Conservation (phyloP, 1,139 yeast genomes). For the Scheffersomyces insectosa region DNA sequence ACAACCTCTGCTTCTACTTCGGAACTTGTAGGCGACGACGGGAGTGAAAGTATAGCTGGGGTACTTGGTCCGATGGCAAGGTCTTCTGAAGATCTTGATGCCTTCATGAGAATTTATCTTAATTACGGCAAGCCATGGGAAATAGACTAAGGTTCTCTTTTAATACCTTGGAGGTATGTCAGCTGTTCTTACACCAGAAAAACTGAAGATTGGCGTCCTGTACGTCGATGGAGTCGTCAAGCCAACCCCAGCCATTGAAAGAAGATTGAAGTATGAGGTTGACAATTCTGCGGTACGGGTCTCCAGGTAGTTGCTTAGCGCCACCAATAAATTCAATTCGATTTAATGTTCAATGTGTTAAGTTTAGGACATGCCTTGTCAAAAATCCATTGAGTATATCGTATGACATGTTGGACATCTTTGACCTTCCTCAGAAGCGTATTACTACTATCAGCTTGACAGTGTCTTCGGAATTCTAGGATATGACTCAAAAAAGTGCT, state of each 20-base stretch:
- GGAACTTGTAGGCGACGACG: too few relatives aligned
- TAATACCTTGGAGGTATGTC: constrained; percentile 63
- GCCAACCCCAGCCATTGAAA: constrained; percentile 56
- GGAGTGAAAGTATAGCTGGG: too few relatives aligned
- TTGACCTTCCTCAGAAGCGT: too few relatives aligned
- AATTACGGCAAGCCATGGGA: constrained; percentile 72
- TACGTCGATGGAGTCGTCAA: constrained; percentile 40
- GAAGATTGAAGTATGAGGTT: constrained; percentile 21
- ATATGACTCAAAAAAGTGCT: too few relatives aligned
- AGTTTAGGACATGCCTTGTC: too few relatives aligned
- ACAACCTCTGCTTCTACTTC: too few relatives aligned
- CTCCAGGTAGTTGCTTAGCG: constrained; percentile 13
- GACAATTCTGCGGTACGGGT: constrained; percentile 17
- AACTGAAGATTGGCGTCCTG: constrained; percentile 37
- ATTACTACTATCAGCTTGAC: too few relatives aligned
- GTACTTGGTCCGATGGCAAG: constrained; percentile 60
- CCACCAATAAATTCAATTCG: too few relatives aligned
- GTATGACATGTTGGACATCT: too few relatives aligned
- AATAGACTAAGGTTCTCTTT: constrained; percentile 54
- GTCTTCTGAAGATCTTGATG: constrained; percentile 61
- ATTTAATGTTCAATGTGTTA: too few relatives aligned
- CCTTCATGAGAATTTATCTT: constrained; percentile 56
- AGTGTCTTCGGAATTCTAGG: too few relatives aligned
- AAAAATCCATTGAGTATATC: too few relatives aligned
- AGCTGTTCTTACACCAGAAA: constrained; percentile 27